Base-by-base conservation (phyloP, 257 asterid genomes). In the Solanum chiquidenum region DNA sequence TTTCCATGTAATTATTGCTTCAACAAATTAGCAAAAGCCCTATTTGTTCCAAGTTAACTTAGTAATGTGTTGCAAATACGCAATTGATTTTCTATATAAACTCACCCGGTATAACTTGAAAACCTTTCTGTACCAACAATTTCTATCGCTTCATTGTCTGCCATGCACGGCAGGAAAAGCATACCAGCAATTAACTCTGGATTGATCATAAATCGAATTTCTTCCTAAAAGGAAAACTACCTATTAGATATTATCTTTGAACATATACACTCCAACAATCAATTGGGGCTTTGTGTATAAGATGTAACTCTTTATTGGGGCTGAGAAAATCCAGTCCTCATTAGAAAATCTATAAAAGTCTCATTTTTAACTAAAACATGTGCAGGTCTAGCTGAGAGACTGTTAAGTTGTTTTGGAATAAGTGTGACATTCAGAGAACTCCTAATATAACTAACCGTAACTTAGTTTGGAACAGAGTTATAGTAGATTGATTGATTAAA, bases 141-240 rank as follows among this genome's bases (percentile, higher is more conserved):
- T 94, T 97, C 99, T 83, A 95, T 90, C 11, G 98, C 94, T 91
- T 95, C 98, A 77, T 97, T 97, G 86, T 92, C 94, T 74, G 92
- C 94, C 98, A 97, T 95, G 71, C 92, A 83, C 74, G 98, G 93
- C 87, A 95, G 80, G 93, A 97, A 95, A 89, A 97, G 95, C 94
- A 91, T 93, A 90, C 97, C 93, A 86, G 89, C 85, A 8, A 95
- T 93, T 88, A 97, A 85, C 91, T 97, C 98, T 12, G 98, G 98
- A 87, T 94, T 95, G 93, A 97, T 94, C 99, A 97, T 93, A 93
- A 95, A 95, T 84, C 98, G 96, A 83, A 97, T 97, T 92, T 97
- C 99, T 91, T 95, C 99, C 94, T 92, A 85, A 31, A 73, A 40
- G 87, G 88, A 38, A 27, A 25, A 86, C 23, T 21, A 37, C 42